Conservation (phyloP, 768 basidiomycete genomes). For the Sutorius australiensis region DNA sequence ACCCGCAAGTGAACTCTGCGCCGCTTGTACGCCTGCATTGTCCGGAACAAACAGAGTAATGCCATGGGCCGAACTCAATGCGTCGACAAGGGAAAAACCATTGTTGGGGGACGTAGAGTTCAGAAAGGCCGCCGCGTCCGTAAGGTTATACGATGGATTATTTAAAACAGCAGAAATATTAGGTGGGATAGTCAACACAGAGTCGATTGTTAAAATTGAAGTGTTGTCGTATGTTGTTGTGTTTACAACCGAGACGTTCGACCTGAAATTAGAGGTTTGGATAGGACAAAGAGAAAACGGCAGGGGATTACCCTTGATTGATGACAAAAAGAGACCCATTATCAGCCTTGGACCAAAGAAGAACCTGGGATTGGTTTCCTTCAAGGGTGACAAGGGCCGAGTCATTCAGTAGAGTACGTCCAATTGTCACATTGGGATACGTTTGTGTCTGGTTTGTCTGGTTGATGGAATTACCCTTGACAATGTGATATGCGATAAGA, state of each 20-base stretch:
- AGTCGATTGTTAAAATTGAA: conserved; percentile 46
- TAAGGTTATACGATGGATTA: conserved; percentile 37
- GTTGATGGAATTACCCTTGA: conserved; percentile 48
- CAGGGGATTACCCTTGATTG: conserved; percentile 43
- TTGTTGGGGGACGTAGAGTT: conserved; percentile 19
- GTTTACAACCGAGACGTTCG: conserved; percentile 36
- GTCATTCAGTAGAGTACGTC: conserved; percentile 58
- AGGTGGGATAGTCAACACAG: conserved; percentile 52
- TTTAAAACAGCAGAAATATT: conserved; percentile 42
- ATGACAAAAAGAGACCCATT: conserved; percentile 42
- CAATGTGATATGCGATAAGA: conserved; percentile 54
- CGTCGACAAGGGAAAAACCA: conserved; percentile 25
- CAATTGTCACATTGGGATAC: conserved; percentile 59
- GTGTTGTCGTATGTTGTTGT: conserved; percentile 38
- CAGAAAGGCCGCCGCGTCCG: conserved; percentile 24
- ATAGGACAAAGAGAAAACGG: background rate
- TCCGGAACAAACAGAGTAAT: conserved; percentile 68
- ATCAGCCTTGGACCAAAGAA: conserved; percentile 40
- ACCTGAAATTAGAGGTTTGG: conserved; percentile 15
- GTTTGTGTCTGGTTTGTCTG: conserved; percentile 38
- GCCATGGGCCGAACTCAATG: conserved; percentile 41
- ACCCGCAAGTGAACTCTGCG: conserved; percentile 31
- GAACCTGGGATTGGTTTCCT: conserved; percentile 54
- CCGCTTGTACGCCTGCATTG: conserved; percentile 44
- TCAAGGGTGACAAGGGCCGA: conserved; percentile 49